Base-by-base conservation (phyloP, 2,329 filamentous ascomycete genomes). In the Dothideomycetidae sp. region DNA sequence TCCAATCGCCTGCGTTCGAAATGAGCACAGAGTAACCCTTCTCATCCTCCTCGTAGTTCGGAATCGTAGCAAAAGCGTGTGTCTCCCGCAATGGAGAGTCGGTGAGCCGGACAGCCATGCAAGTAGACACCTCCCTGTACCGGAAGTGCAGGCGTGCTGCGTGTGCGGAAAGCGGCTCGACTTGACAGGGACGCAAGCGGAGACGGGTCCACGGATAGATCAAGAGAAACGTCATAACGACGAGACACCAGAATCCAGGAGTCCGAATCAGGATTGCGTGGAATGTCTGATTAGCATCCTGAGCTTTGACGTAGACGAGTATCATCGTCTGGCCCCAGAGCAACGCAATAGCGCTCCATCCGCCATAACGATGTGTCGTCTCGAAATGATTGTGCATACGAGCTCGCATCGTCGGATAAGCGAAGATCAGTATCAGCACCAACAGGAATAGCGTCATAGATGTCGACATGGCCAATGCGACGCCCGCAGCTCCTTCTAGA, bases 1-100 rank as follows among this genome's bases (percentile, higher is more conserved):
- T 85, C 79, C 80, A 85, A 58, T 85, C 78, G 14, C 80, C 80
- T 3, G 78, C 78, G 45, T 76, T 78, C 37, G 78, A 81, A 17
- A 85, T 66, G 18, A 85, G 61, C 18, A 80, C 62, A 0, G 76
- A 81, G 58, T 78, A 82, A 10, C 71, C 75, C 17, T 38, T 38
- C 37, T 61, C 61, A 10, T 40, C 29, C 26, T 63, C 48, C 37
- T 61, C 52, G 2, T 70, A 64, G 42, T 73, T 67, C 1, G 78
- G 74, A 42, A 85, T 80, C 1, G 76, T 77, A 30, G 80, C 81
- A 51, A 86, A 86, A 0, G 75, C 71, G 58, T 86, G 81, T 67
- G 78, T 82, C 56, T 86, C 80, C 5, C 67, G 58, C 28, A 83
- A 61, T 0, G 79, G 78, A 5, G 66, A 63, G 37, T 68, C 67